Evolutionary conservation across 1,139 yeast genomes (phyloP).

Genomic region (Geotrichum australiense): DNA sequence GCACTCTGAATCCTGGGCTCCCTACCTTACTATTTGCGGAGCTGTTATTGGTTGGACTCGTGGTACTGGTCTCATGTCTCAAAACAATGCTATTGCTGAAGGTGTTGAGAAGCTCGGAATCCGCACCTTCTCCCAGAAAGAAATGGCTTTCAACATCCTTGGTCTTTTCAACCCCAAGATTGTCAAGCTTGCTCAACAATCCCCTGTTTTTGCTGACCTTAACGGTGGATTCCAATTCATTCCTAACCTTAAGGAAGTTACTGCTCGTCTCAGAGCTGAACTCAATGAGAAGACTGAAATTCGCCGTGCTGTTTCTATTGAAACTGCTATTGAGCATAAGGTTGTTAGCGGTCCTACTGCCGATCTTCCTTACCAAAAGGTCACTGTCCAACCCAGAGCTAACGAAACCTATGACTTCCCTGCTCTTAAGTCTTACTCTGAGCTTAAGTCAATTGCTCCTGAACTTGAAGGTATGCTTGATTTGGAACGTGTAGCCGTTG

Average conservation of each 20-base stretch:
- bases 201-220: constrained; percentile 95
- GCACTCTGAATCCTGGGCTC: constrained; percentile 95
- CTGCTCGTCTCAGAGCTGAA: constrained; percentile 73
- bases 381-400: constrained; percentile 80
- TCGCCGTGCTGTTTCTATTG: constrained; percentile 92
- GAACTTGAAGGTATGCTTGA: constrained; percentile 88
- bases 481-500: constrained; percentile 84
- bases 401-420: constrained; percentile 95
- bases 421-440: constrained; percentile 64
- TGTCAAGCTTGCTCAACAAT: constrained; percentile 80
- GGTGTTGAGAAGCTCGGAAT: constrained; percentile 95
- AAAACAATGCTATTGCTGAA: constrained; percentile 94
- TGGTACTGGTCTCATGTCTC: constrained; percentile 98
- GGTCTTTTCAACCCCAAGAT: constrained; percentile 89
- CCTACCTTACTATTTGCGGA: constrained; percentile 93
- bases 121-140: constrained; percentile 96
- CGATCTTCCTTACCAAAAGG: constrained; percentile 75
- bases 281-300: constrained; percentile 81
- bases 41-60: constrained; percentile 99
- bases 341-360: constrained; percentile 86
- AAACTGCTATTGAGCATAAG: constrained; percentile 87
- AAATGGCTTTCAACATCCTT: constrained; percentile 96
- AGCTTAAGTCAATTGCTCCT: constrained; percentile 57
- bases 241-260: constrained; percentile 84
- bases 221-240: constrained; percentile 97